These are phyloP conservation scores for Rubia tinctorum DNA, from an alignment of 305 asterid genomes.

Conservation along the genomic window DNA sequence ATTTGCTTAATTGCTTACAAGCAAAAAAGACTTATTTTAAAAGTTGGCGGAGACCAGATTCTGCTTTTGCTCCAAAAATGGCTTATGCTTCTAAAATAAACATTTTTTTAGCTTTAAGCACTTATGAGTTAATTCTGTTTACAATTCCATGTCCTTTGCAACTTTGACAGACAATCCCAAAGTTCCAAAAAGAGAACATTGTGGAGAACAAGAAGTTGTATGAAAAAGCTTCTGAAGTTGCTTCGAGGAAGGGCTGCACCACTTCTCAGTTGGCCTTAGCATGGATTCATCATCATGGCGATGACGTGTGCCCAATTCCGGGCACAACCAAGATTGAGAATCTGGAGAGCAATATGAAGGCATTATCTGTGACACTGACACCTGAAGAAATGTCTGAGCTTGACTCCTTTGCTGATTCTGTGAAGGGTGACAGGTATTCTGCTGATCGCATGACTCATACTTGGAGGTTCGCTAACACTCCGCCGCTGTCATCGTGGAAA, in stretches of 20 bases:
- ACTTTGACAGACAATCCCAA: constrained; percentile 11
- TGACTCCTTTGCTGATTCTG: constrained; percentile 10
- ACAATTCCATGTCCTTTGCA: not conserved
- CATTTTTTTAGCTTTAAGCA: not conserved
- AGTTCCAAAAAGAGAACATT: constrained; percentile 11
- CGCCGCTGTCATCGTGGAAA: constrained; percentile 22
- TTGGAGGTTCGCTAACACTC: constrained; percentile 23
- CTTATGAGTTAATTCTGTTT: too few species aligned
- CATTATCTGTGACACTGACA: constrained; percentile 4
- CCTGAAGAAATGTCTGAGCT: constrained; percentile 13
- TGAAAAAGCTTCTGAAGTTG: constrained; percentile 9
- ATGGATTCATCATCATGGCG: constrained; percentile 23
- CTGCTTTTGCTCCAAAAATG: too few species aligned
- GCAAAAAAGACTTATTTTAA: too few species aligned
- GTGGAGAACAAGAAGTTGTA: constrained; percentile 16
- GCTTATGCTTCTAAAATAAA: too few species aligned
- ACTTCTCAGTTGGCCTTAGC: constrained; percentile 23
- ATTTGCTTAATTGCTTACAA: too few species aligned
- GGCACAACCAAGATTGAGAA: constrained; percentile 22
- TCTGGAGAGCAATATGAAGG: constrained; percentile 12
- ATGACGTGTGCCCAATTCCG: constrained; percentile 19
- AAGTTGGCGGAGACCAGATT: too few species aligned
- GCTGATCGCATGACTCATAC: not conserved
- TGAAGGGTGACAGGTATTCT: constrained; percentile 23
- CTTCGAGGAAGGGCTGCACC: constrained; percentile 19